A percentile compares a stretch with the other conserved stretches of the same genome.
Evolutionary conservation across 345 rosid genomes (phyloP).

Genomic region (Clausena lansium): DNA sequence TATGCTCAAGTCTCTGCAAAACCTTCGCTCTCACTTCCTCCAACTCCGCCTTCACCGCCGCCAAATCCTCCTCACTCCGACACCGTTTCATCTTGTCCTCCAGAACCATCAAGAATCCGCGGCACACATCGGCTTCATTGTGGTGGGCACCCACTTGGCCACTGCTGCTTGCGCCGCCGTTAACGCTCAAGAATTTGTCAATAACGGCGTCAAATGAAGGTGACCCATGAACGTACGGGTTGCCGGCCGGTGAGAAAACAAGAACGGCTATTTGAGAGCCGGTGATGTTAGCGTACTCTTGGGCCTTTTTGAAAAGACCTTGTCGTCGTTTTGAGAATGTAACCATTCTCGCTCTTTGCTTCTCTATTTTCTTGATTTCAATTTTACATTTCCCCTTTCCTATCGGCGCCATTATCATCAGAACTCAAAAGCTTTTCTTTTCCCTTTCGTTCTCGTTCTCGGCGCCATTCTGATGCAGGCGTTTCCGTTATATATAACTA

Average conservation of each 20-base stretch:
- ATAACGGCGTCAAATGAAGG: background rate
- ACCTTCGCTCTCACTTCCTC: background rate
- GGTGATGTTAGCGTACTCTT: background rate
- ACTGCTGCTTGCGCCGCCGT: too few relatives aligned
- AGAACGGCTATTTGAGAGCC: background rate
- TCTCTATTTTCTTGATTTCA: background rate
- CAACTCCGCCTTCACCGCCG: background rate
- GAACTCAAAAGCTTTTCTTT: too few relatives aligned
- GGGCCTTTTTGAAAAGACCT: constrained; percentile 8
- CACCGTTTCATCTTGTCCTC: background rate
- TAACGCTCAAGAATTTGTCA: background rate
- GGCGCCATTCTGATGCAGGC: too few relatives aligned
- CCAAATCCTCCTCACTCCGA: background rate
- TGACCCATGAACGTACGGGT: background rate
- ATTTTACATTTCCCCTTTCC: background rate
- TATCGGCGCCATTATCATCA: background rate
- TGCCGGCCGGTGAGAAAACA: constrained; percentile 1
- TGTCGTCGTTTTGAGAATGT: background rate
- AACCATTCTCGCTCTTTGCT: background rate
- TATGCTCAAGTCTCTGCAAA: background rate
- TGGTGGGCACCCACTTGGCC: too few relatives aligned
- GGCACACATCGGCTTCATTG: too few relatives aligned
- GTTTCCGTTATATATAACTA: too few relatives aligned
- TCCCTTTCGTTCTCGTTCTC: too few relatives aligned
- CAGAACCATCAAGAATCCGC: background rate